Conservation (phyloP, 768 basidiomycete genomes). For the Boletus speciosus region DNA sequence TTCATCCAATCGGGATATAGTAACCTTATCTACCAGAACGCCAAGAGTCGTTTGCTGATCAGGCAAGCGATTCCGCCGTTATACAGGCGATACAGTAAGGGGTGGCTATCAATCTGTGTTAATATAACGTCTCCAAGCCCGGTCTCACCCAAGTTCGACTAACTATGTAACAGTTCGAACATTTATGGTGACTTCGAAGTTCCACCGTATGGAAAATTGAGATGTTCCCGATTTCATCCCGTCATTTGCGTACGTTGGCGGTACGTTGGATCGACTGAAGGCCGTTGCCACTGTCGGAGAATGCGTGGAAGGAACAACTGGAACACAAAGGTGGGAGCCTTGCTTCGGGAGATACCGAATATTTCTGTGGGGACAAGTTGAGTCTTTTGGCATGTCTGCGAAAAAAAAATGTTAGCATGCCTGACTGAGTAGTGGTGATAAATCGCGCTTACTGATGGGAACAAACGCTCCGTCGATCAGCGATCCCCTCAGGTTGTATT, state of each 20-base stretch:
- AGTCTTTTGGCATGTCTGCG: slow-evolving; percentile 50
- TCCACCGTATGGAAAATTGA: too few species aligned
- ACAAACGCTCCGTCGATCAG: slow-evolving; percentile 61
- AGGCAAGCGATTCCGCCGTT: too few species aligned
- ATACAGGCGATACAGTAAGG: neutral
- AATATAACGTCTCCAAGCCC: neutral
- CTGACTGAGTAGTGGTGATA: neutral
- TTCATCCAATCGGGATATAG: neutral
- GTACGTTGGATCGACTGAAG: too few species aligned
- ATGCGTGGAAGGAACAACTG: neutral
- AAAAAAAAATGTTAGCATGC: neutral
- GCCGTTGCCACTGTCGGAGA: too few species aligned
- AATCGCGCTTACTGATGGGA: slow-evolving; percentile 46
- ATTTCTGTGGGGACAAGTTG: slow-evolving; percentile 53
- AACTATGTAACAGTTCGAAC: neutral
- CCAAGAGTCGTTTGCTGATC: neutral
- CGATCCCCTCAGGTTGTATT: slow-evolving; percentile 63
- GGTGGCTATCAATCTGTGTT: neutral
- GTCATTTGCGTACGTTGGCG: neutral
- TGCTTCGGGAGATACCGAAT: slow-evolving; percentile 54
- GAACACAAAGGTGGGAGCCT: slow-evolving; percentile 25
- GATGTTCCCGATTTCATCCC: neutral
- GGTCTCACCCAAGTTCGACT: neutral
- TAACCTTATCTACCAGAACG: neutral
- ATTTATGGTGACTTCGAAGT: neutral